These are phyloP conservation scores for Heterobasidion occidentale DNA, from an alignment of 1,284 basidiomycete genomes.

Conservation along the genomic window DNA sequence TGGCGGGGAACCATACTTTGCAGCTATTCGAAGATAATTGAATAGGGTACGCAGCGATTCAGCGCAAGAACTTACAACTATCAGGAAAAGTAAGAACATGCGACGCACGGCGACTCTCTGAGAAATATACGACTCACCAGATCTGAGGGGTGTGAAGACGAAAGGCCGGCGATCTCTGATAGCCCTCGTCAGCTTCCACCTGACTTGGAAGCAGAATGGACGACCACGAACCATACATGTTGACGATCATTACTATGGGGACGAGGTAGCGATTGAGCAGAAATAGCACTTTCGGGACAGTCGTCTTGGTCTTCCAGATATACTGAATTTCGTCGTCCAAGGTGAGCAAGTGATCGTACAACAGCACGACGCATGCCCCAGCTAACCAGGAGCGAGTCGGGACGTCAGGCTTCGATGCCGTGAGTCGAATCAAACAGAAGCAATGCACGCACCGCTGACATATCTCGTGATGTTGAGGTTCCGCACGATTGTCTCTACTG, in stretches of 20 bases:
- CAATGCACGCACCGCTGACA: not conserved
- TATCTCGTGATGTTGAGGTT: not conserved
- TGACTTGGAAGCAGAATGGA: not conserved
- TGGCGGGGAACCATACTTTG: constrained; percentile 24
- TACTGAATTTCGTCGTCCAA: constrained; percentile 35
- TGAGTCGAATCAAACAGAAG: not conserved
- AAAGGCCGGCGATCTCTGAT: not conserved
- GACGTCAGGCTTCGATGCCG: too few species aligned
- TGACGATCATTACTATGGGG: constrained; percentile 27
- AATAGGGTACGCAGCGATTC: not conserved
- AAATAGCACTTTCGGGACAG: constrained; percentile 35
- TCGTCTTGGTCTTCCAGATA: constrained; percentile 35
- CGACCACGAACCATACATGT: constrained; percentile 26
- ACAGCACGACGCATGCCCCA: constrained; percentile 23
- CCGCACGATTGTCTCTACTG: not conserved
- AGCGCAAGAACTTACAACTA: constrained; percentile 13
- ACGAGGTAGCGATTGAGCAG: constrained; percentile 40
- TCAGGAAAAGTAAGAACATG: not conserved
- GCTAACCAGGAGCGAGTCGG: constrained; percentile 9
- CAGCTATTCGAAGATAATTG: constrained; percentile 20
- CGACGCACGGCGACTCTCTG: too few species aligned
- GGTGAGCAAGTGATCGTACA: constrained; percentile 42
- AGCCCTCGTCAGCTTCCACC: not conserved
- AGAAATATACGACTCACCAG: not conserved
- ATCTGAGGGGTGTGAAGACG: not conserved